Evolutionary conservation across 73 alveolate species (phyloP), one percentile per base, ranked within the genome.

Genomic region (Uronychia binucleata): DNA sequence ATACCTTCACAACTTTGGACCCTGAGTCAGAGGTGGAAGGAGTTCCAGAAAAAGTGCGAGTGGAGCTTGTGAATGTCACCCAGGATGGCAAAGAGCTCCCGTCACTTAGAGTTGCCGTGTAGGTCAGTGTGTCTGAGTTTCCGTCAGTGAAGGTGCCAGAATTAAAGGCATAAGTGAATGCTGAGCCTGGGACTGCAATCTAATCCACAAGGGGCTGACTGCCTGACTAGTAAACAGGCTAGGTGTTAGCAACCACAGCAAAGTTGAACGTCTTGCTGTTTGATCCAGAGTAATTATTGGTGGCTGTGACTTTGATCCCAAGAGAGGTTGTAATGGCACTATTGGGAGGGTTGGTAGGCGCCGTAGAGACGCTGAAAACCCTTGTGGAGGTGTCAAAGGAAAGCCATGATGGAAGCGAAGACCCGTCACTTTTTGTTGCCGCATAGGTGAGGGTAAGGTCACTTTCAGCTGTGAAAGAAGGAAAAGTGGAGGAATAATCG

Each of bases 311-410:
- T 19, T 46, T 46, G n/a, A 46, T 46, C 19, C n/a, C 67, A 11
- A 46, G 19, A 11, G 67, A 46, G 67, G 5, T 46, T 19, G 67
- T 46, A 46, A 46, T 46, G 19, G 67, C 67, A 46, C n/a, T 11
- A 46, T 46, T 46, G 5, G 67, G 67, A 46, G 67, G 67, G 19
- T 46, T 46, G 67, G 67, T 46, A 11, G 67, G 5, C 5, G 81
- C 30, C 32, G 88, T 46, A 0, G 88, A 34, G n/a, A 77, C 88
- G 0, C 81, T 25, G 5, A 59, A 13, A 33, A 27, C 46, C 31
- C 88, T 58, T 0, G 88, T 81, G 30, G 76, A 34, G 25, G 88
- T 58, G 28, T 74, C 27, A 32, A 81, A 82, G n/a, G 89, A 34
- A 28, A 82, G 58, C 89, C 89, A 82, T 5, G 57, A 8, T 5